Base-by-base conservation (phyloP, 495 filamentous ascomycete genomes). In the Cercophora samala region DNA sequence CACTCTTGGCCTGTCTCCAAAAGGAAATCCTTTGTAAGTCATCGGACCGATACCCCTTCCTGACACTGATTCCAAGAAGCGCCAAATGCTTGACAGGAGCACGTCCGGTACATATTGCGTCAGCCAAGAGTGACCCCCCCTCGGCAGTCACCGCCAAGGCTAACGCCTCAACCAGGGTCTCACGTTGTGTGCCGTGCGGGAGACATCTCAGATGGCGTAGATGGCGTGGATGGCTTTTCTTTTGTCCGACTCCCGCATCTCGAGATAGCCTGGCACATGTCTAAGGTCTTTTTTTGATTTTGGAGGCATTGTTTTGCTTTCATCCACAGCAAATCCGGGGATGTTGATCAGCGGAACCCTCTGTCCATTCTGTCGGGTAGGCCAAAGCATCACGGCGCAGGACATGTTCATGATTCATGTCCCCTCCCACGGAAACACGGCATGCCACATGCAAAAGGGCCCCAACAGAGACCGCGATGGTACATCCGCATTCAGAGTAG, bases 401-500 rank as follows among this genome's bases (percentile, higher is more conserved):
- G n/a, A 4, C 55, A 18, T 23, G 37, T 11, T 13, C 37, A 46
- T 46, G 37, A 46, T 13, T 46, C 37, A 46, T 46, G 37, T 46
- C 13, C 15, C 13, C 15, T 46, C 13, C 2, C 9, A 46, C 37
- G 37, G 37, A 46, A 46, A 46, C 37, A 46, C 37, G 37, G 37
- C 37, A 46, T 13, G 37, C 37, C 37, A 46, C 37, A 46, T 18
- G 37, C 37, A 29, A 29, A 59, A 25, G 26, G n/a, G 0, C 25
- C 23, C 22, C n/a, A 25, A 23, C 23, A 25, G 21, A 5, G 4
- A 26, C 26, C 23, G 58, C 58, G 5, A 59, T 2, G 22, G 23
- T 25, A 15, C 58, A 59, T 15, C 58, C 26, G 58, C 5, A 18
- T 4, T 18, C 17, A 66, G 54, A 18, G 66, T 67, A 64, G 60